These are phyloP conservation scores for Platanthera zijinensis DNA, from an alignment of 106 monocot genomes.

Conservation along the genomic window DNA sequence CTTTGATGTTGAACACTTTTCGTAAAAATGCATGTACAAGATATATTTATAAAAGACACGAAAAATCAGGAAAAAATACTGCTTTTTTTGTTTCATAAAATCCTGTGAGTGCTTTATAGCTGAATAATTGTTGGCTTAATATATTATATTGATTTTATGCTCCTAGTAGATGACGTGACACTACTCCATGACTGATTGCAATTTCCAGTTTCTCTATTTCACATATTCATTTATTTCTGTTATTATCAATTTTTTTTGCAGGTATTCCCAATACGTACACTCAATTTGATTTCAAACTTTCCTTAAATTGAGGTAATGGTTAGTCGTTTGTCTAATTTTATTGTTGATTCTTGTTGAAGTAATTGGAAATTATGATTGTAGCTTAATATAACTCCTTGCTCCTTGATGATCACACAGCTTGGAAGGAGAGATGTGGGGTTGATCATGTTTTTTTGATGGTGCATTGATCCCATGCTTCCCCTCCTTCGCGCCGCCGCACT, in stretches of 20 bases:
- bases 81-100: too few relatives aligned
- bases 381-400: not conserved
- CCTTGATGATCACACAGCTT: slow-evolving; percentile 33
- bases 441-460: slow-evolving; percentile 81
- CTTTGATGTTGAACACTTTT: too few relatives aligned
- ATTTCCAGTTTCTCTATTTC: not conserved
- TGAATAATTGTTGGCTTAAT: too few relatives aligned
- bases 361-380: not conserved
- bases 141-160: too few relatives aligned
- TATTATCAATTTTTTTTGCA: slow-evolving; percentile 21
- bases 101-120: too few relatives aligned
- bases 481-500: slow-evolving; percentile 18
- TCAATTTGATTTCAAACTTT: slow-evolving; percentile 92
- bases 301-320: slow-evolving; percentile 55
- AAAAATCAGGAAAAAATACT: too few relatives aligned
- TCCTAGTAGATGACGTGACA: too few relatives aligned
- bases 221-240: not conserved
- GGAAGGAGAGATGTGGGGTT: slow-evolving; percentile 82
- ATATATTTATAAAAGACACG: too few relatives aligned
- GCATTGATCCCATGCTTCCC: slow-evolving; percentile 8
- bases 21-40: too few relatives aligned
- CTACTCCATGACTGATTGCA: too few relatives aligned
- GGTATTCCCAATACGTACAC: slow-evolving; percentile 80
- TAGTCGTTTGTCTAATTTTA: not conserved
- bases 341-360: not conserved